Evolutionary conservation across 179 eudicot genomes (phyloP), one percentile per base, ranked within the genome.

Genomic region (Silene noctiflora): DNA sequence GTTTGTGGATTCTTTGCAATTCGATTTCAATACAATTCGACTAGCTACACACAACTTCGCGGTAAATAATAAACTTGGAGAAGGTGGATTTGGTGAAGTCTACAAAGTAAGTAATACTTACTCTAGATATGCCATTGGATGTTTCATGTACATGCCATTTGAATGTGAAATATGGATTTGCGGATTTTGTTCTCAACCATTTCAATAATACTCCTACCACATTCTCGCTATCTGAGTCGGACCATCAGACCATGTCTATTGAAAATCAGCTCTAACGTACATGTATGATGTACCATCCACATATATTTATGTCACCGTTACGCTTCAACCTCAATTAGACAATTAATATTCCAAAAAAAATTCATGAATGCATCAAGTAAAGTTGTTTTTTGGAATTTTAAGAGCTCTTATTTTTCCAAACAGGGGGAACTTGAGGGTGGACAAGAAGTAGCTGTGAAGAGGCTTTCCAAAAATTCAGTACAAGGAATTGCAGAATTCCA

Each of bases 361-460:
- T 12, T 51, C 46, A 51, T 13, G n/a, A 51, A 16, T 51, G n/a
- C n/a, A 51, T 51, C 58, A 12, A 51, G n/a, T 27, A 65, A 48
- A 12, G 81, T 76, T 10, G n/a, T 31, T 10, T n/a, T 19, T 59
- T 20, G 2, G 2, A 29, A 13, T 21, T 21, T 6, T 13, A 44
- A 3, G 58, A 13, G 12, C 7, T 46, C 29, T 44, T 3, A 63
- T 63, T 33, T 67, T 21, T 12, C 2, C 0, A 3, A 56, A 48
- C 73, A 80, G 79, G 79, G 79, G 3, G 16, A 12, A 31, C 48
- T 80, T 1, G 62, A 24, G 16, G 68, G 51, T 35, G 79, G 76
- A 1, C 75, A 71, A 48, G 73, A 75, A 71, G 44, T 75, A 63
- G 83, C 80, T 12, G 83, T 81, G 24, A 81, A 81, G 63, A 81